A percentile compares a stretch with the other conserved stretches of the same genome.
phyloP scores from a whole-genome alignment of 805 yeast species.

The Kodamaea leandrae region DNA sequence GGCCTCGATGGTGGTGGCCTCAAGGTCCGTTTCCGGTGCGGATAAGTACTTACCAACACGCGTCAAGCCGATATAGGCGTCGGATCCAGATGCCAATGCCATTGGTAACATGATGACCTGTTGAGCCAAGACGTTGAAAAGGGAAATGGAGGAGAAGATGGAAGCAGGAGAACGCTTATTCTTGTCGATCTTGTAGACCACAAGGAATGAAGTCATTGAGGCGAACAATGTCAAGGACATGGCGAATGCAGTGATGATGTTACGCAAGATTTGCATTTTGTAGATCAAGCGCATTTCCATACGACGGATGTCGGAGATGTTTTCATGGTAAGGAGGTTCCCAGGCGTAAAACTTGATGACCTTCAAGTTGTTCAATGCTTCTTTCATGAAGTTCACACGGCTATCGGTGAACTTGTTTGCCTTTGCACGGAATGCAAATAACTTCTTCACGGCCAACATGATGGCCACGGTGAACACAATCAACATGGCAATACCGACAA shows the following conservation, averaged over 20 bases:
- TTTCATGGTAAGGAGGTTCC: conserved; percentile 74
- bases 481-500: conserved; percentile 26
- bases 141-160: conserved; percentile 67
- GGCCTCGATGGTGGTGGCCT: conserved; percentile 28
- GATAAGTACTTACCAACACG: conserved; percentile 56
- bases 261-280: conserved; percentile 64
- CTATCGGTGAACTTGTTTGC: conserved; percentile 69
- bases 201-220: conserved; percentile 56
- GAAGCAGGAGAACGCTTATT: conserved; percentile 53
- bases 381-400: conserved; percentile 75
- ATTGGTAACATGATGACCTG: conserved; percentile 70
- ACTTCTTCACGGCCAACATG: conserved; percentile 45
- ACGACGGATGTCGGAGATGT: conserved; percentile 55
- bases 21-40: conserved; percentile 33
- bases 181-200: conserved; percentile 32
- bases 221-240: conserved; percentile 67
- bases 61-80: conserved; percentile 59
- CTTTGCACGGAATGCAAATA: conserved; percentile 44
- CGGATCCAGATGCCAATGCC: conserved; percentile 66
- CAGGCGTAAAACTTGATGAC: conserved; percentile 86
- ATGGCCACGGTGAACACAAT: conserved; percentile 37
- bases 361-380: conserved; percentile 73
- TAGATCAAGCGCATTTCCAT: conserved; percentile 63
- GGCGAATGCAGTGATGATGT: conserved; percentile 60
- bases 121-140: conserved; percentile 59